Conservation (phyloP, 148 eudicot genomes). For the Dianthus caryophyllus region DNA sequence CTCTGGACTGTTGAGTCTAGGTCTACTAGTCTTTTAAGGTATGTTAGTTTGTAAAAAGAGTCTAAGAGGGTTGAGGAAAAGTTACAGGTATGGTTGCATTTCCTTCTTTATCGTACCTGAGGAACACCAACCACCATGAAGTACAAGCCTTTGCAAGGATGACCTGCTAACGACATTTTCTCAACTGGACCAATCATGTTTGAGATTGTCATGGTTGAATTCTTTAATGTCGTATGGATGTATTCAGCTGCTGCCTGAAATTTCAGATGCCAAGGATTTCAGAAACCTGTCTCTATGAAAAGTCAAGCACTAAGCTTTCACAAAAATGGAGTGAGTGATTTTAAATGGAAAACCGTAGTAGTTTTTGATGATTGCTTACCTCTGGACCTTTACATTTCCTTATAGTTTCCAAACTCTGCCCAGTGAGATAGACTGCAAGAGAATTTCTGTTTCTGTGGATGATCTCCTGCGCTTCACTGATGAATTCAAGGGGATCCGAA, state of each 20-base stretch:
- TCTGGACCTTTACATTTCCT: conserved; percentile 62
- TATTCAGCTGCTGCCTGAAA: conserved; percentile 44
- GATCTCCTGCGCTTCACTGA: conserved; percentile 39
- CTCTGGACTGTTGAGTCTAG: too few species aligned
- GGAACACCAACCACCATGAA: conserved; percentile 59
- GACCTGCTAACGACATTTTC: conserved; percentile 43
- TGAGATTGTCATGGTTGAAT: conserved; percentile 53
- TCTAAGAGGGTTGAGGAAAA: not conserved
- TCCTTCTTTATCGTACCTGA: conserved; percentile 33
- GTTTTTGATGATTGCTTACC: conserved; percentile 38
- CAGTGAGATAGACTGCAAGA: conserved; percentile 63
- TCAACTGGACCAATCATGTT: conserved; percentile 62
- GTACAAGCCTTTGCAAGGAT: conserved; percentile 50
- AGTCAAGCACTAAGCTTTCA: too few species aligned
- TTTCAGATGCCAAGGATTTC: not conserved
- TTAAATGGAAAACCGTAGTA: not conserved
- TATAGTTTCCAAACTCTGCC: conserved; percentile 49
- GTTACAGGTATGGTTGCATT: not conserved
- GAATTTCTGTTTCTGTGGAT: conserved; percentile 63
- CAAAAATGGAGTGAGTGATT: not conserved
- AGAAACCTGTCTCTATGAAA: not conserved
- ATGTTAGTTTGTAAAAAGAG: too few species aligned
- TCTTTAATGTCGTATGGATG: conserved; percentile 47
- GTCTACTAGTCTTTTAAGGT: too few species aligned
- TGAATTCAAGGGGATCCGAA: conserved; percentile 42